Evolutionary conservation across 768 basidiomycete species (phyloP), one percentile per base, ranked within the genome.

Genomic region (Mycena rosella): DNA sequence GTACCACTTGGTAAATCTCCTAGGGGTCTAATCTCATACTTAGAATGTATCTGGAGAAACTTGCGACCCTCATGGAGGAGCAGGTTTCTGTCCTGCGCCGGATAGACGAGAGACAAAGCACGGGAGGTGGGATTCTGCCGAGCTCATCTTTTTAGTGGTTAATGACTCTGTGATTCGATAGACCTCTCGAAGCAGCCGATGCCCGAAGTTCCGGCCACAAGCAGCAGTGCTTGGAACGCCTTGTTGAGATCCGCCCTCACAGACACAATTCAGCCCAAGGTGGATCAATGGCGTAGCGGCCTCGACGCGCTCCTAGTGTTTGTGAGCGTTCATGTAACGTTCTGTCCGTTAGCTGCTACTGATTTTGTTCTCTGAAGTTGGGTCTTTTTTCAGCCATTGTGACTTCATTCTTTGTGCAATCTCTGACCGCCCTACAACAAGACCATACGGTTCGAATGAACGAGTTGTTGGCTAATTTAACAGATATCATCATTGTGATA

Each of bases 341-440:
- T 29, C 36, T 4, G 24, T 34, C 9, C 29, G 30, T n/a, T 15
- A 4, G 2, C 27, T 8, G 1, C n/a, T 3, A 17, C 53, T 61
- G 8, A 45, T 34, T 18, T 5, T 27, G 5, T 48, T 9, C 18
- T 42, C 18, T 30, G n/a, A 26, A 73, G 72, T 44, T 74, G 18
- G 73, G 73, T 47, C 56, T 74, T 11, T 74, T 74, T 38, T 72
- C 71, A 9, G 71, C 71, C 2, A 72, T 74, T 24, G 64, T 74
- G 5, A 74, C 68, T 45, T 65, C 73, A 3, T 74, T 74, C 32
- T 70, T 74, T 11, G 71, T 74, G 20, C 52, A 74, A 6, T 71
- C 73, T 1, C 61, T 71, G 9, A 30, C 65, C 13, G 48, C 53
- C 13, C 47, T 74, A 34, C 22, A 57, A 24, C n/a, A 65, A 38